Evolutionary conservation across 306 rosid genomes (phyloP), one percentile per base, ranked within the genome.

Genomic region (Rosa multiflora): DNA sequence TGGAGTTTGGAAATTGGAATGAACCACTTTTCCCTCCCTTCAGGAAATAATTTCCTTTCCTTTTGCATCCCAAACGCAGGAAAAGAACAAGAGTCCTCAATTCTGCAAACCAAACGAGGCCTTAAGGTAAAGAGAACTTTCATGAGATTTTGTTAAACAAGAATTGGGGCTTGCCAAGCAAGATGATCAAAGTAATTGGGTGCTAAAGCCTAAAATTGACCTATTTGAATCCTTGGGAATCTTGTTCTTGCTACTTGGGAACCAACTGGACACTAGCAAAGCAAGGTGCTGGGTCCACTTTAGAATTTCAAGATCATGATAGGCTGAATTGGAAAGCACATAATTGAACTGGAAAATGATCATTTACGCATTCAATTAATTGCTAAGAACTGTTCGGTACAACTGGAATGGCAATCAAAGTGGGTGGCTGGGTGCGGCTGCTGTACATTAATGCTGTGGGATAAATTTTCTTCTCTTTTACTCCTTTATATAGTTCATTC

Each of bases 271-370:
- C 70, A 7, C 71, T 68, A 43, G 35, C 52, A 42, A 20, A 43
- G 73, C 29, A 68, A 68, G 35, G 52, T 68, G 52, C 43, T 11
- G 26, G 32, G n/a, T 43, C 73, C 73, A 68, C 76, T 73, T 18
- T 53, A 23, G 64, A 32, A 14, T 18, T 35, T 52, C 63, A 8
- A 29, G 70, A n/a, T 20, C 32, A 18, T 11, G 64, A 73, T 20
- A 35, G 43, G 49, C 29, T 73, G 77, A 73, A 73, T 12, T 43
- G 56, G 20, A 51, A 46, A 13, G 74, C 56, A 46, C 56, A 8
- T 13, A 4, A 73, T n/a, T 42, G 23, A 21, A 42, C 15, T 53
- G 40, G n/a, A 73, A 55, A 55, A 40, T 26, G 14, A 53, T 55
- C 52, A 6, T 49, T 18, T n/a, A 6, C 10, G 29, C 18, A 23